A percentile compares a stretch with the other conserved stretches of the same genome.
Evolutionary conservation across 1,284 basidiomycete genomes (phyloP).

Genomic region (Coniferiporia sulphurascens): DNA sequence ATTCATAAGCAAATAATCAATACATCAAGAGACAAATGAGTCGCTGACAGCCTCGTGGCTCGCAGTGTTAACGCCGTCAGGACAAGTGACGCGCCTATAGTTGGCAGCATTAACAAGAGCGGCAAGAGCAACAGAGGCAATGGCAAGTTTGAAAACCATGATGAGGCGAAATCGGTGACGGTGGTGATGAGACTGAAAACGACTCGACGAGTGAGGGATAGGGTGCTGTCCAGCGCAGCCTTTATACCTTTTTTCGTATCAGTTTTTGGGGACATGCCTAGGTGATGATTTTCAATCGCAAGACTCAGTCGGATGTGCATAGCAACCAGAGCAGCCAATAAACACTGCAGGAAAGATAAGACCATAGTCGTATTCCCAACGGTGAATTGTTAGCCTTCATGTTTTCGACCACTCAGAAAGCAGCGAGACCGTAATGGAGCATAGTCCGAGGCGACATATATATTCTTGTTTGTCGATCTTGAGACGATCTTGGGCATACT

Average conservation of each 20-base stretch:
- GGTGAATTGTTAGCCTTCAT: not conserved
- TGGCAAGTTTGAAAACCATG: constrained; percentile 15
- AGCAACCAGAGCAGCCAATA: not conserved
- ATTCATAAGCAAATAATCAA: not conserved
- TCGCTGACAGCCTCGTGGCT: constrained; percentile 13
- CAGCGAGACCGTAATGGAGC: not conserved
- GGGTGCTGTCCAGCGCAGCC: not conserved
- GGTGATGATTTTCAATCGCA: not conserved
- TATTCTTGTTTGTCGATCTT: not conserved
- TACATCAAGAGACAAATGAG: not conserved
- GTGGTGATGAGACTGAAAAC: not conserved
- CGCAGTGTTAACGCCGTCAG: constrained; percentile 19
- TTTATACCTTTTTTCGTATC: not conserved
- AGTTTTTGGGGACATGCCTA: not conserved
- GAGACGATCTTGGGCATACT: not conserved
- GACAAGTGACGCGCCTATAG: constrained; percentile 20
- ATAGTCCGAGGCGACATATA: not conserved
- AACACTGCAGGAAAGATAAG: not conserved
- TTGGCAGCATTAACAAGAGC: constrained; percentile 4
- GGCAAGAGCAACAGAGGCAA: constrained; percentile 9
- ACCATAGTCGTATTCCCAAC: not conserved
- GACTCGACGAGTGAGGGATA: constrained; percentile 6
- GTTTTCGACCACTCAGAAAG: not conserved
- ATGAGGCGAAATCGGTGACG: not conserved
- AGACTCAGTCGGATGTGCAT: not conserved